phyloP scores from a whole-genome alignment of 2,329 filamentous ascomycete genomes.

The Colletotrichum sp. region DNA sequence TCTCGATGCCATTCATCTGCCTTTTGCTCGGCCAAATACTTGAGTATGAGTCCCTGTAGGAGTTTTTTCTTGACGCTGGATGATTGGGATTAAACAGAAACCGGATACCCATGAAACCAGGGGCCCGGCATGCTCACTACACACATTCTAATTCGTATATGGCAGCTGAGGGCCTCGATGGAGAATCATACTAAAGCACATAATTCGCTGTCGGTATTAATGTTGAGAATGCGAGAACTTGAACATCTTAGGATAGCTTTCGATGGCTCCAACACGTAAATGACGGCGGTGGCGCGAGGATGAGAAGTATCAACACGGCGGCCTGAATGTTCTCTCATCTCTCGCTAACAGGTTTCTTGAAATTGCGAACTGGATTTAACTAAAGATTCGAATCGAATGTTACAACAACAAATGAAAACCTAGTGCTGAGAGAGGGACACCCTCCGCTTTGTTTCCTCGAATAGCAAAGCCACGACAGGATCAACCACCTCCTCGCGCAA shows the following conservation, averaged over 20 bases:
- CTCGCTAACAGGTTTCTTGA: background rate
- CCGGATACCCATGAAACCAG: background rate
- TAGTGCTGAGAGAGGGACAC: background rate
- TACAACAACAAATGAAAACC: background rate
- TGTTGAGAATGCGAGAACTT: background rate
- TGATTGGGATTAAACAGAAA: background rate
- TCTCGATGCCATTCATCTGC: background rate
- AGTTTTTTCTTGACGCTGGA: background rate
- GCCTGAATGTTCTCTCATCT: background rate
- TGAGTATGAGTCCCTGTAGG: background rate
- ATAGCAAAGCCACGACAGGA: background rate
- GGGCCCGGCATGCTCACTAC: background rate
- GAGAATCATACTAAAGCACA: background rate
- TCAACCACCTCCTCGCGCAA: background rate
- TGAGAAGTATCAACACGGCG: background rate
- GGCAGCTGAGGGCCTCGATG: background rate
- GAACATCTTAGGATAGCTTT: background rate
- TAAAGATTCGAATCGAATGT: background rate
- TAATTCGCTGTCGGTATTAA: background rate
- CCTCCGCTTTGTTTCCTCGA: background rate
- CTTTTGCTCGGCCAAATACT: background rate
- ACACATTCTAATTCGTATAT: background rate
- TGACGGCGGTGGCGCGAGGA: background rate
- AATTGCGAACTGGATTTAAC: background rate
- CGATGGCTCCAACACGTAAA: background rate